Base-by-base conservation (phyloP, 805 yeast species). In the Spathaspora hagerdaliae region DNA sequence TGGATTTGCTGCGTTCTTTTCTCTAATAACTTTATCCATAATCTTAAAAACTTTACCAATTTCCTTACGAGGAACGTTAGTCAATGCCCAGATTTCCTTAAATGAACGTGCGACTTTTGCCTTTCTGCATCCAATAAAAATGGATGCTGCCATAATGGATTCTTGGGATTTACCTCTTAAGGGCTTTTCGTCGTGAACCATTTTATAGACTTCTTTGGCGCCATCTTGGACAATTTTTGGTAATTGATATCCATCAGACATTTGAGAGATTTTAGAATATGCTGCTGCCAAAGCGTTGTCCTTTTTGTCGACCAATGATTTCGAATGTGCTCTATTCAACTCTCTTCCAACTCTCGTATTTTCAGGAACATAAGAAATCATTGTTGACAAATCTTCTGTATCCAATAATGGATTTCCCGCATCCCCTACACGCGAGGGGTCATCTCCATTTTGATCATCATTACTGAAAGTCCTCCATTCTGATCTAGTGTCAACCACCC, bases 381-480 rank as follows among this genome's bases (percentile, higher is more conserved):
- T 83, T 5, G 99, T 92, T 12, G 95, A 88, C 45, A 92, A 81
- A 64, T 91, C 95, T 56, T 87, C 92, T 15, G 95, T 86, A 59
- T 91, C 97, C 54, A 94, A 75, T 44, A 91, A 71, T 8, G 97
- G 97, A 61, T 91, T 91, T 13, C 90, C 83, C 5, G 97, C 97
- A 61, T 91, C 97, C 65, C 99, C 99, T 51, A 92, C 99, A 87
- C 99, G 98, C 53, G 94, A 84, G 5, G 99, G 99, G 64, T 92
- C 99, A 65, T 90, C 97, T 57, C 96, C 96, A 56, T 92, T 94
- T 64, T 92, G 98, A 65, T 92, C 99, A 64, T 92, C 99, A 61
- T 94, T 94, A 48, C 95, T 85, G 64, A 92, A 92, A 2, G 99
- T 94, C 73, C 99, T 87, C 99, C 99, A 92, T 73, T 92, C 99